These are phyloP conservation scores for Cornus kousa DNA, from an alignment of 148 eudicot species.

Conservation along the genomic window DNA sequence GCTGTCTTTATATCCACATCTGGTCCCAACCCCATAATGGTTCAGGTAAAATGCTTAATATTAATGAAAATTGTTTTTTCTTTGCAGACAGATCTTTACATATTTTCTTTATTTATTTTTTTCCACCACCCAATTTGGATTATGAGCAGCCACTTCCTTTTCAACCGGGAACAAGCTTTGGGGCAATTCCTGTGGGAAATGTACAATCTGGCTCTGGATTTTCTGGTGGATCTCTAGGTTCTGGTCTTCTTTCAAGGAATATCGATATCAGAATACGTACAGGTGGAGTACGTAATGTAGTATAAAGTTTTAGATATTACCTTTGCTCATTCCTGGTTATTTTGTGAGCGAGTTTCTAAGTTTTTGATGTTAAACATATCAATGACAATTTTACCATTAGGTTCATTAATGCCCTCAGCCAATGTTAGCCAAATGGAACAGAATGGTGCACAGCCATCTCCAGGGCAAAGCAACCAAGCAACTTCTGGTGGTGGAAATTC, in stretches of 20 bases:
- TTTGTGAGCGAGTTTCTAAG: background rate
- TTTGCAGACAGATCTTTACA: background rate
- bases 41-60: conserved; percentile 36
- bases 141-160: conserved; percentile 44
- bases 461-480: conserved; percentile 21
- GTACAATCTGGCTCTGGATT: conserved; percentile 31
- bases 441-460: conserved; percentile 27
- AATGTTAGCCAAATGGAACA: conserved; percentile 30
- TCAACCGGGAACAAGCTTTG: conserved; percentile 44
- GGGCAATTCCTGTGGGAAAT: conserved; percentile 38
- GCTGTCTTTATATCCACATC: conserved; percentile 46
- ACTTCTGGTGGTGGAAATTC: conserved; percentile 29
- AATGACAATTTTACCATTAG: conserved; percentile 16
- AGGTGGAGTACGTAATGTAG: conserved; percentile 23
- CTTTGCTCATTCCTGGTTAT: background rate
- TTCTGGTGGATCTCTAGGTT: conserved; percentile 36
- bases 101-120: background rate
- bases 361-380: background rate
- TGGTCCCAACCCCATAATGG: conserved; percentile 60
- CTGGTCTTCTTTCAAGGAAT: conserved; percentile 47
- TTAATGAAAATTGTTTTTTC: background rate
- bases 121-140: background rate
- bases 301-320: background rate
- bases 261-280: conserved; percentile 58
- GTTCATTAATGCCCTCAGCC: conserved; percentile 28